Conservation (phyloP, 108 stramenopile genomes). For the Discostella pseudostelligera region DNA sequence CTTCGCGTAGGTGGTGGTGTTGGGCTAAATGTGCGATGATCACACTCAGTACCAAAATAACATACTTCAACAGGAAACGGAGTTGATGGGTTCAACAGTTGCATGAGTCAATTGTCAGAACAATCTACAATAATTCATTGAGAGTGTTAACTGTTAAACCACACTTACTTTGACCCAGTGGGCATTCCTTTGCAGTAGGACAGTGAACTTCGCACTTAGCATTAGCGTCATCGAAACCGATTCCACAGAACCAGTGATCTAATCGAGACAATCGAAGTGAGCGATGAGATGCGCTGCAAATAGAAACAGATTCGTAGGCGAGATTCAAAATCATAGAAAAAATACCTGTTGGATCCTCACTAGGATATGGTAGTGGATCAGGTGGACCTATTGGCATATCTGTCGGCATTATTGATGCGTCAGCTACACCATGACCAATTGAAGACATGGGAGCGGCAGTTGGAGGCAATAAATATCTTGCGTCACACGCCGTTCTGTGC, state of each 20-base stretch:
- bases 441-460: conserved; percentile 8
- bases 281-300: neutral
- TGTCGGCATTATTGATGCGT: conserved; percentile 44
- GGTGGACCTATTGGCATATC: conserved; percentile 43
- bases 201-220: conserved; percentile 23
- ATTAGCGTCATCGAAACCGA: conserved; percentile 27
- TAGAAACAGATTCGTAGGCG: neutral
- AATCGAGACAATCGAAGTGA: neutral
- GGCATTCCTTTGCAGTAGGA: conserved; percentile 32
- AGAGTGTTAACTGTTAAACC: neutral
- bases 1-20: conserved; percentile 10
- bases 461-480: conserved; percentile 22
- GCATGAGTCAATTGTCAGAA: neutral
- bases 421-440: neutral
- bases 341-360: conserved; percentile 26
- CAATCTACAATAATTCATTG: neutral
- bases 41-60: conserved; percentile 30
- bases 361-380: conserved; percentile 35
- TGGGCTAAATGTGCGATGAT: conserved; percentile 25
- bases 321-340: neutral
- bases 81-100: neutral
- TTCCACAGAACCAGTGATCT: conserved; percentile 42
- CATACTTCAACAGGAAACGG: conserved; percentile 13
- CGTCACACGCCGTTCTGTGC: conserved; percentile 25
- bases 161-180: conserved; percentile 31